Base-by-base conservation (phyloP, 2,329 filamentous ascomycete species). In the Penicillium sp. region DNA sequence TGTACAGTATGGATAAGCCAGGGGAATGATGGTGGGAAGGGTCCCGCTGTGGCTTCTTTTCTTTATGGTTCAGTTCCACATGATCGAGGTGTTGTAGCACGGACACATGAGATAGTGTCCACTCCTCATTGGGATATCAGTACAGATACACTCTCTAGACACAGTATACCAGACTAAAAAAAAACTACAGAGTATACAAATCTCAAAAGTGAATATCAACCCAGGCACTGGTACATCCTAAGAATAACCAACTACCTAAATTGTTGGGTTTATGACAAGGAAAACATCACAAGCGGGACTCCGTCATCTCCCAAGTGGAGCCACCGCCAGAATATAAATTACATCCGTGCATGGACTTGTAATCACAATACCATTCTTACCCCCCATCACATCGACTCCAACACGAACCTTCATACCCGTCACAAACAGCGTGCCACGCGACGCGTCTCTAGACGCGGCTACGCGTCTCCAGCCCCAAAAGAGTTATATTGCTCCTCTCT, bases 401-500 rank as follows among this genome's bases (percentile, higher is more conserved):
- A 35, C 49, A 35, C 45, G 45, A 49, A 49, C 24, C 15, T 17
- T 3, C 3, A 28, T 51, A 51, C 51, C 19, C 7, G 35, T 54
- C 12, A 26, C 13, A 38, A 40, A 54, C 51, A 38, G 22, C 51
- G 56, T 35, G 54, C 17, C 28, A 38, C 56, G 49, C 49, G 42
- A 51, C 58, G 58, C 58, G 45, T 30, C 15, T 12, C 2, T 59
- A 28, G 42, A 55, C 35, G 26, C 51, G 51, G 24, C 40, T 17
- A 44, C 58, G 58, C 58, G 45, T 49, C 24, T 49, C 26, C 42
- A 30, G 15, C n/a, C 53, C 53, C 5, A 35, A 60, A 56, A 40
- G 26, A 24, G 58, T 56, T 56, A 56, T 51, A 60, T 60, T 56
- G 58, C 15, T 7, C 9, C 24, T 47, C 15, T 47, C n/a, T 42